Evolutionary conservation across 2,329 filamentous ascomycete genomes (phyloP), one percentile per base, ranked within the genome.

Genomic region (Pseudogymnoascus destructans): DNA sequence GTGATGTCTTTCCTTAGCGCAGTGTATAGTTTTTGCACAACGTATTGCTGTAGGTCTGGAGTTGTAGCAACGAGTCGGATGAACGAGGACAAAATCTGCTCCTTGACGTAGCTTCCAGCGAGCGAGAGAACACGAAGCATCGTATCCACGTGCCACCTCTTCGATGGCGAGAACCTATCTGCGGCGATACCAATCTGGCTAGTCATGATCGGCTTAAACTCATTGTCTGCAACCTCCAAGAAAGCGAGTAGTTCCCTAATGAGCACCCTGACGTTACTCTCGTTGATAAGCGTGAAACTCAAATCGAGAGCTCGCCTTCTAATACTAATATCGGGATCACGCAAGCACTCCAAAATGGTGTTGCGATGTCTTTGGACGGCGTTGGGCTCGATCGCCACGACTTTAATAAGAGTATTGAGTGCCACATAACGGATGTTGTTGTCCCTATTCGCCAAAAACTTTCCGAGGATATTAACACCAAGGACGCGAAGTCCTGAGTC

Each of bases 401-500:
- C 93, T 73, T 96, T 97, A 74, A 96, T 95, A 55, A 98, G 77
- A 0, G 93, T 98, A 73, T 98, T 98, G 57, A 98, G 77, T 15
- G 93, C 93, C 57, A 98, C 93, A 69, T 98, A 98, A 71, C 93
- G 86, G 67, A 98, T 98, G 70, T 98, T 98, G 77, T 98, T 98
- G 73, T 98, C 93, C 66, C 92, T 85, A 75, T 98, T 98, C n/a
- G 91, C 86, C 62, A 98, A 74, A 74, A 98, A 98, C 70, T 97
- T 98, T 70, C 95, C 93, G 21, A 98, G 81, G 64, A 98, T 98
- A 70, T 98, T 98, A 65, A 98, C 93, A 67, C 93, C 93, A 23
- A 98, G 79, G 19, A 98, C 93, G 56, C 95, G 81, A 62, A 98
- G 75, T 33, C 93, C 92, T 8, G 93, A 95, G 69, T 98, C 95